Evolutionary conservation across 202 grass and related monocot species (phyloP).

Genomic region (Zoysia matrella): DNA sequence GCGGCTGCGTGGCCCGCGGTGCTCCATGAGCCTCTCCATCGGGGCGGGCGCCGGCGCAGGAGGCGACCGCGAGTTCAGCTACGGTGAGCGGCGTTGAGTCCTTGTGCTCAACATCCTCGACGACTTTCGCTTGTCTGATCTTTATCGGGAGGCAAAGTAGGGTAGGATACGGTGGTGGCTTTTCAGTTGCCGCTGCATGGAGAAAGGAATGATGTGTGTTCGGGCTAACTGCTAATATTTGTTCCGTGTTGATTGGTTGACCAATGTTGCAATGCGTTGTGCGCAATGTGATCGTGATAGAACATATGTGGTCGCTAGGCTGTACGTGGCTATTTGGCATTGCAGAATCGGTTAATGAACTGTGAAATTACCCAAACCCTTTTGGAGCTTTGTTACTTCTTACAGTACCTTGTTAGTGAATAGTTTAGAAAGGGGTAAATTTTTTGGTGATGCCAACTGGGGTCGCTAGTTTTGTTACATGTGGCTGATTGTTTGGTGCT

Average conservation of each 20-base stretch:
- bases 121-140: neutral
- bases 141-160: no score
- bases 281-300: neutral
- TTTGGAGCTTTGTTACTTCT: neutral
- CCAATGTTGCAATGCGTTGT: neutral
- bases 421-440: neutral
- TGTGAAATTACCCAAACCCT: neutral
- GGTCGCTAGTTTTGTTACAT: neutral
- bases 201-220: constrained; percentile 34
- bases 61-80: constrained; percentile 57
- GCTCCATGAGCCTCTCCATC: constrained; percentile 66
- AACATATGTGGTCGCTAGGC: neutral
- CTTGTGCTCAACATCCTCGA: neutral
- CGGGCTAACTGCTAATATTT: neutral
- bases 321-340: neutral
- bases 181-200: constrained; percentile 36
- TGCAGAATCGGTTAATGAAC: neutral
- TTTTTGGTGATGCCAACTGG: neutral
- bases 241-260: neutral
- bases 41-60: constrained; percentile 47
- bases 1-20: constrained; percentile 48
- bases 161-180: neutral
- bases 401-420: neutral
- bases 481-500: neutral
- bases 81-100: constrained; percentile 37